A percentile compares a stretch with the other conserved stretches of the same genome.
phyloP scores from a whole-genome alignment of 352 stramenopile species.

The Globisporangium radiosum region DNA sequence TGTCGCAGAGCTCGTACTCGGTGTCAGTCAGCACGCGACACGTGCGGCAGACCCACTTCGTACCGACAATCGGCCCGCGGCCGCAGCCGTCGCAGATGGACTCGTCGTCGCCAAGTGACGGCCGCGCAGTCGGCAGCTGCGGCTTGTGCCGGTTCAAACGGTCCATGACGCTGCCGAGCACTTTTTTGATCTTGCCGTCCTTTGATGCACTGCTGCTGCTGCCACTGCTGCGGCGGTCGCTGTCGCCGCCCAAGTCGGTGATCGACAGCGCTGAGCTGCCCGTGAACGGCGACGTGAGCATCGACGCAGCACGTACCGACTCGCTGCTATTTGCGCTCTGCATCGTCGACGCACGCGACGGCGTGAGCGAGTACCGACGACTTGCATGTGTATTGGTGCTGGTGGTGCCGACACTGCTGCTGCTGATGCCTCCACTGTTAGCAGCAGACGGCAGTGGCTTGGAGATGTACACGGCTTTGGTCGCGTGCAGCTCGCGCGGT shows the following conservation, averaged over 20 bases:
- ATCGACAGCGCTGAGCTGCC: not conserved
- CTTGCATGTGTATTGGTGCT: conserved; percentile 15
- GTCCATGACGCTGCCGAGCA: conserved; percentile 66
- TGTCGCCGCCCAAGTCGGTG: conserved; percentile 12
- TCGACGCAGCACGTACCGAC: conserved; percentile 2
- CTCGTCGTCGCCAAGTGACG: conserved; percentile 34
- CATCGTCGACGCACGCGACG: conserved; percentile 9
- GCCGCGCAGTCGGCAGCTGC: conserved; percentile 23
- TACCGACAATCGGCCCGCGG: conserved; percentile 33
- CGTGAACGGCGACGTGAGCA: conserved; percentile 10
- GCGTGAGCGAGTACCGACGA: conserved; percentile 29
- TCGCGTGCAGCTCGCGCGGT: conserved; percentile 52
- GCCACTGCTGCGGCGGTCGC: conserved; percentile 22
- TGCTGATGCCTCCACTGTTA: not conserved
- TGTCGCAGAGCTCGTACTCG: conserved; percentile 62
- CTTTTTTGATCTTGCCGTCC: conserved; percentile 76
- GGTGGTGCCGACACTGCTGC: not conserved
- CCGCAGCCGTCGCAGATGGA: conserved; percentile 64
- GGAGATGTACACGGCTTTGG: conserved; percentile 64
- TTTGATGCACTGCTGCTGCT: conserved; percentile 12
- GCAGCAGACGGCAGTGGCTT: conserved; percentile 20
- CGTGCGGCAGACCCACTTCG: conserved; percentile 67
- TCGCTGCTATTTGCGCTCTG: not conserved
- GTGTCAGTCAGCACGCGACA: conserved; percentile 39
- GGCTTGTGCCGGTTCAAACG: conserved; percentile 62